Evolutionary conservation across 2,329 filamentous ascomycete species (phyloP), one percentile per base, ranked within the genome.

Genomic region (Claviceps cyperi): DNA sequence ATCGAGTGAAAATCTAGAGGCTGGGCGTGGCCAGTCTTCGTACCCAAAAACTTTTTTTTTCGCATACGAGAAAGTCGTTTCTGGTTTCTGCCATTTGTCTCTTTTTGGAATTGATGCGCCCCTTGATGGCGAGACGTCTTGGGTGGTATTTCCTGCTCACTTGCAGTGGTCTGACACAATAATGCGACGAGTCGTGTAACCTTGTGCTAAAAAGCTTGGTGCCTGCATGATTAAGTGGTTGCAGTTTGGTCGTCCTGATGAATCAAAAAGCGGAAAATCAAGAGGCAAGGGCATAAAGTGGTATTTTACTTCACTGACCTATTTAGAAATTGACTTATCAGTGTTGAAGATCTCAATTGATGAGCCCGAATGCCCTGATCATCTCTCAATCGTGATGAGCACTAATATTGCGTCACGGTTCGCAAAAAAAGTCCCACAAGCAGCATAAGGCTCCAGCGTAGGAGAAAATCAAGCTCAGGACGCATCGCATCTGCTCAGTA

Each of bases 141-240:
- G 32, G 2, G 32, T 36, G 38, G 32, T 43, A 49, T 32, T 49
- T 39, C 7, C 13, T 13, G 5, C 17, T 46, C 40, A 39, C 39
- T n/a, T 49, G 8, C 32, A 44, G 40, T 43, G 38, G 39, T 5
- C 28, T 24, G 40, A 43, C 28, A 37, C 21, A 6, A 19, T 28
- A 44, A 19, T 28, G 38, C 47, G 38, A 49, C 19, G 44, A 17
- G 47, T 15, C 28, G 43, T 46, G 48, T 35, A 17, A 46, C 48
- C n/a, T 44, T 50, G 36, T 22, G 48, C 22, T 17, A 14, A 37
- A 28, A 22, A 50, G 48, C 48, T 32, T 41, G 17, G 45, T 50
- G 49, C 49, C 44, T 50, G 49, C 49, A 50, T 43, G 32, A 21
- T 19, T 40, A 32, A 22, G 38, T 47, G 43, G 45, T 43, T 43